Base-by-base conservation (phyloP, 2,329 filamentous ascomycete species). In the Xylariaceae sp. region DNA sequence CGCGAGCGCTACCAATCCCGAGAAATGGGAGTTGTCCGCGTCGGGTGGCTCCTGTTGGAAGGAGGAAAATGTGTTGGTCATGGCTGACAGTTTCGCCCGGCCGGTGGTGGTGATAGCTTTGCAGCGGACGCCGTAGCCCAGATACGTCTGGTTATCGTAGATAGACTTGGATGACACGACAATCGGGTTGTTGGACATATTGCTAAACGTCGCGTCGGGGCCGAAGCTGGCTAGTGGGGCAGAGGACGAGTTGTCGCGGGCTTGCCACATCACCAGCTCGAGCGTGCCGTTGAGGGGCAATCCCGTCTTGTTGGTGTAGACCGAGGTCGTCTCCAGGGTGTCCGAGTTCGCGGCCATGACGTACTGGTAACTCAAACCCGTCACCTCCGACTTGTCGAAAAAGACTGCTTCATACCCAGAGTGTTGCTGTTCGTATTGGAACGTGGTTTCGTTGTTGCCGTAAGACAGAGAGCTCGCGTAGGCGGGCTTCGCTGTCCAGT, bases 161-260 rank as follows among this genome's bases (percentile, higher is more conserved):
- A 24, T 11, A 11, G 21, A 24, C 7, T 7, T 11, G 21, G 33
- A 35, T 15, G 33, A 28, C 2, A 35, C 33, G 13, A 35, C 33
- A 11, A 24, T 6, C 7, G 21, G 21, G 21, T 24, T 24, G 7
- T 11, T 11, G 21, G 21, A 8, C 27, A 29, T 7, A 13, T 29
- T 29, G 9, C 9, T 5, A 13, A 29, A 29, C 5, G 7, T 29
- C 13, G 8, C 27, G 27, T 29, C 27, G 8, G 27, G 27, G 8
- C 13, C 27, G 78, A 62, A 63, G 41, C 61, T 63, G 4, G 69
- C 67, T 24, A 27, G 24, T 15, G 39, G 35, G 8, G 3, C 16
- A 33, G 21, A 24, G n/a, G n/a, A n/a, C n/a, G n/a, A n/a, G n/a
- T n/a, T n/a, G n/a, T 11, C 21, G 21, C 12, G 5, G 9, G 12